Base-by-base conservation (phyloP, 2,329 filamentous ascomycete genomes). In the Bimuria novae-zelandiae region DNA sequence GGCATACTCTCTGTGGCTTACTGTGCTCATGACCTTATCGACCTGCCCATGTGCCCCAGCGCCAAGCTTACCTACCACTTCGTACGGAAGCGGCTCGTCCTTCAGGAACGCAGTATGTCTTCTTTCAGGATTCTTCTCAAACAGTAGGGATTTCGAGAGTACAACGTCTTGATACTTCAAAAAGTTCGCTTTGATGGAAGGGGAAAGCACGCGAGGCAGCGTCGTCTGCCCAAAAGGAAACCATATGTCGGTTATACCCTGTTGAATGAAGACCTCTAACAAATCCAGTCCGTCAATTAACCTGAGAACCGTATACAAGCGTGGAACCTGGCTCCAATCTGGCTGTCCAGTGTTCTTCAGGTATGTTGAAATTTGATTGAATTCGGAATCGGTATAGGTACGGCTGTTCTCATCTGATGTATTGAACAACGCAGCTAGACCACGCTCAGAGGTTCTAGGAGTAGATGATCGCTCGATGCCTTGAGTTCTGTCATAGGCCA, bases 261-360 rank as follows among this genome's bases (percentile, higher is more conserved):
- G 29, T 29, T 49, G 33, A 27, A 63, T 8, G 19, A 63, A 63
- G 1, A 22, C 16, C 8, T 62, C 51, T 2, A 62, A 51, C 4
- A 37, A 14, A 4, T 56, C 33, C 3, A 62, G 51, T 16, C 51
- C 47, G 8, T 47, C 49, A 8, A 63, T 56, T 19, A 52, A 29
- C 7, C 56, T 37, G 6, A 64, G 48, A 1, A 64, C 48, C 16
- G 40, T 59, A 39, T 63, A 63, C 4, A 60, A 36, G 19, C 60
- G 45, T 2, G 60, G 62, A 7, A 63, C 51, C 1, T 30, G 47
- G 29, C 56, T 52, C 62, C 60, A 64, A 0, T 33, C 16, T 14
- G 41, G 29, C 4, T 49, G 47, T 5, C 30, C 30, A 14, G 46
- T 44, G 23, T 54, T 53, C n/a, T 47, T 32, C 16, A 61, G 47